Conservation (phyloP, 495 filamentous ascomycete genomes). For the Penicillium tannophilum region DNA sequence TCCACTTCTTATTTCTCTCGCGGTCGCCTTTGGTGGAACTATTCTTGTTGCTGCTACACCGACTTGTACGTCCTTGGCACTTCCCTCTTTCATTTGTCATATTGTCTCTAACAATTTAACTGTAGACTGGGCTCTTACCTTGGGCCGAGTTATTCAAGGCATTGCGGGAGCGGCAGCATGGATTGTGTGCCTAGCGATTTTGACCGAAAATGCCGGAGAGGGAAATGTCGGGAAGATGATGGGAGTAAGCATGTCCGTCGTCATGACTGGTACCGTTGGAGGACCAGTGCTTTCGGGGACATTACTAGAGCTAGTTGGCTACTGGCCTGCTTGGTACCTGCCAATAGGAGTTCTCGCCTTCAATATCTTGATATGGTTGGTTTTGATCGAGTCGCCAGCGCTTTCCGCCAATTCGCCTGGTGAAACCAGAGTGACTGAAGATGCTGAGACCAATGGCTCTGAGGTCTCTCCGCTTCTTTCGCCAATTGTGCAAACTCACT, state of each 20-base stretch:
- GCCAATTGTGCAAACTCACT: neutral
- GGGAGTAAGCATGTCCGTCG: slow-evolving; percentile 21
- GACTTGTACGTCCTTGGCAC: neutral
- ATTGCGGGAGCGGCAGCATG: slow-evolving; percentile 25
- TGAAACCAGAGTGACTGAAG: neutral
- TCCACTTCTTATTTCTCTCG: slow-evolving; percentile 3
- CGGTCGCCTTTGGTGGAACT: slow-evolving; percentile 1
- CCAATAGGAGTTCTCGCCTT: slow-evolving; percentile 22
- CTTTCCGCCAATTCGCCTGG: neutral
- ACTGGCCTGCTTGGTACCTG: slow-evolving; percentile 30
- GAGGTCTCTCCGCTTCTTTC: slow-evolving; percentile 5
- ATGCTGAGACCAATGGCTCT: neutral
- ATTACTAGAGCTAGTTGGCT: slow-evolving; percentile 24
- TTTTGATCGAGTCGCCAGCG: slow-evolving; percentile 6
- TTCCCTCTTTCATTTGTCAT: no score
- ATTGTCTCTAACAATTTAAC: neutral
- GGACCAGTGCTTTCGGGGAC: slow-evolving; percentile 30
- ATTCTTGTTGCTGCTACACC: slow-evolving; percentile 6
- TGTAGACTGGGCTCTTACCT: slow-evolving; percentile 13
- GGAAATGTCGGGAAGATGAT: slow-evolving; percentile 28
- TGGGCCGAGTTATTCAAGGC: slow-evolving; percentile 27
- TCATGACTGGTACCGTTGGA: slow-evolving; percentile 19
- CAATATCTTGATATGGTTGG: slow-evolving; percentile 22
- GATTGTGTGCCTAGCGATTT: slow-evolving; percentile 30
- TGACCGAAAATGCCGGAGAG: slow-evolving; percentile 21